Percentiles rank a stretch among this genome's conserved stretches.
Evolutionary conservation across 2,329 filamentous ascomycete genomes (phyloP).

Genomic region (Phialocephala subalpina): DNA sequence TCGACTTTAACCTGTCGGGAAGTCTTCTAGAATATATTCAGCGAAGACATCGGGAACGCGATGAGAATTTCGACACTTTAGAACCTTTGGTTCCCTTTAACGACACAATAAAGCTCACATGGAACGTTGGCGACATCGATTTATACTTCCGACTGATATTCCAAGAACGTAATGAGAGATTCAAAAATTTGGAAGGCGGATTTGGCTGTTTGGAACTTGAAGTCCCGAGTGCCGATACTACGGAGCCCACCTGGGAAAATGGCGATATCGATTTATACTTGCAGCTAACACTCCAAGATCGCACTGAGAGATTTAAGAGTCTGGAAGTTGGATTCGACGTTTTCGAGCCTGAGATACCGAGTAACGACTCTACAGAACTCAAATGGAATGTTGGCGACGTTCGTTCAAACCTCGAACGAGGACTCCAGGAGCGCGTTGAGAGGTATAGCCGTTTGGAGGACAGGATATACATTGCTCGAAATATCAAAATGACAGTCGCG

Average conservation of each 20-base stretch:
- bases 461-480: conserved; percentile 20
- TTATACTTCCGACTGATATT: no score
- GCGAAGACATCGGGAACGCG: background rate
- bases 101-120: no score
- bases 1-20: no score
- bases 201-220: background rate
- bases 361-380: background rate
- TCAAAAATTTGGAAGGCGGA: no score
- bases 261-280: conserved; percentile 27
- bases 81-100: no score
- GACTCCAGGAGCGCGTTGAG: conserved; percentile 18
- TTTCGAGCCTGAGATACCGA: background rate
- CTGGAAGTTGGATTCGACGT: background rate
- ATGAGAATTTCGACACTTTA: no score
- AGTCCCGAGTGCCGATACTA: background rate
- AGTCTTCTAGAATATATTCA: no score
- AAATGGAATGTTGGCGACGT: conserved; percentile 18
- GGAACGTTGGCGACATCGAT: no score
- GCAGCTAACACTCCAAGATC: conserved; percentile 17
- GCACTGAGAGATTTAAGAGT: conserved; percentile 18
- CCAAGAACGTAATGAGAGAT: no score
- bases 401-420: conserved; percentile 22
- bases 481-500: conserved; percentile 32
- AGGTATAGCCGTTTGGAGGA: background rate
- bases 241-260: background rate